Evolutionary conservation across 2,329 filamentous ascomycete genomes (phyloP), one percentile per base, ranked within the genome.

Genomic region (Juglanconis sp.): DNA sequence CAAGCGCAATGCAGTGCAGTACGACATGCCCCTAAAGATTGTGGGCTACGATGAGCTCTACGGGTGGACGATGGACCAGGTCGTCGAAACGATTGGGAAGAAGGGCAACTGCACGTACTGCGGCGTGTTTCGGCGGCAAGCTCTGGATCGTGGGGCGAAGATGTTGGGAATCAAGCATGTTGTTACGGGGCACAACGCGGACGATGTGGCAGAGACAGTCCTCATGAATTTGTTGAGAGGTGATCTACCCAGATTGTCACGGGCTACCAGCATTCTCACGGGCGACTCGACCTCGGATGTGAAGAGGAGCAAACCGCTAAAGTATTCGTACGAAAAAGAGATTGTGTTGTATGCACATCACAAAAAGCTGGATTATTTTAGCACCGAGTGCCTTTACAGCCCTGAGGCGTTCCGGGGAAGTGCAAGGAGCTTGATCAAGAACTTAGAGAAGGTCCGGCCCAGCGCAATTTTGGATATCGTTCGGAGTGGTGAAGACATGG

Each of bases 21-120:
- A 98, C 75, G 87, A 89, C 1, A 96, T 99, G 89, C 87, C 90
- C 0, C 78, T 99, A 53, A 91, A 92, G 68, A 96, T 99, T 59
- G 86, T 99, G 53, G 92, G 94, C 53, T 99, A 99, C 69, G 89
- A 88, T 57, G 90, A 97, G 69, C 80, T 99, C 9, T 99, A 99
- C 72, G 95, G 94, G 8, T 99, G 95, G 95, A 97, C 93, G 1
- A 99, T 99, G 95, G 95, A 99, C 70, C 92, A 98, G 71, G 95
- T 99, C 9, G 96, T 99, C 4, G 90, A 93, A 69, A 91, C 94
- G 52, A 90, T 99, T 54, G 95, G 95, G 13, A 98, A 97, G 78
- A 98, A 97, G 74, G 93, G 94, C 35, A 99, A 99, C 75, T 99
- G 95, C 81, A 99, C 96, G 35, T 99, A 99, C 71, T 99, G 95